A percentile compares a stretch with the other conserved stretches of the same genome.
Evolutionary conservation across 1,284 basidiomycete species (phyloP).

Genomic region (Coniferiporia weirii): DNA sequence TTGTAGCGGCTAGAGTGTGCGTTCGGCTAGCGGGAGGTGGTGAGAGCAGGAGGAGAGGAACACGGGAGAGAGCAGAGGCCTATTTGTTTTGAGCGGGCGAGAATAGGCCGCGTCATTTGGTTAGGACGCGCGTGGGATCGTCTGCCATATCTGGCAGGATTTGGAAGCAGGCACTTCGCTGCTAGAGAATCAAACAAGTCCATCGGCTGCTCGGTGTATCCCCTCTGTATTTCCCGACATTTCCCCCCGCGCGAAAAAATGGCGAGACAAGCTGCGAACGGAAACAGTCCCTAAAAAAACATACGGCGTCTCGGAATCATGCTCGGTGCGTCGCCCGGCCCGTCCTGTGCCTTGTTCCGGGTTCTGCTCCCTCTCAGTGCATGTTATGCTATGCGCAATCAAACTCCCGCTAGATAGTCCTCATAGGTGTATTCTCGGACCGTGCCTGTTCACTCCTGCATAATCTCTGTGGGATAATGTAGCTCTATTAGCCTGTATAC

Average conservation of each 20-base stretch:
- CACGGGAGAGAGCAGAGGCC: not conserved
- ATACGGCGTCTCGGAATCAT: not conserved
- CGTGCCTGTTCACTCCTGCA: constrained; percentile 7
- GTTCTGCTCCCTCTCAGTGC: too few species aligned
- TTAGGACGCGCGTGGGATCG: constrained; percentile 1
- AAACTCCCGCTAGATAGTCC: not conserved
- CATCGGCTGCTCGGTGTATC: constrained; percentile 1
- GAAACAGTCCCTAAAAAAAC: not conserved
- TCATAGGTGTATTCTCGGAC: constrained; percentile 6
- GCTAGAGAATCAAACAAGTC: not conserved
- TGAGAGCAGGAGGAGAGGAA: not conserved
- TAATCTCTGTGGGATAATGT: constrained; percentile 8
- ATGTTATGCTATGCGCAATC: too few species aligned
- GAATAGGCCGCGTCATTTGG: constrained; percentile 14
- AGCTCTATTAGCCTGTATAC: constrained; percentile 1
- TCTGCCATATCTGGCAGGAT: not conserved
- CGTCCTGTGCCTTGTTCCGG: not conserved
- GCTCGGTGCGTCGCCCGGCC: not conserved
- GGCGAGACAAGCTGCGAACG: not conserved
- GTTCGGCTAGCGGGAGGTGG: not conserved
- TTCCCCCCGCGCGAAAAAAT: not conserved
- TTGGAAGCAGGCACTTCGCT: not conserved
- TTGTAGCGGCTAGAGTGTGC: not conserved
- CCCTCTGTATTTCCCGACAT: constrained; percentile 6
- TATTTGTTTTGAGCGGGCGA: constrained; percentile 8